phyloP scores from a whole-genome alignment of 257 asterid genomes.

The Solanum bukasovii region DNA sequence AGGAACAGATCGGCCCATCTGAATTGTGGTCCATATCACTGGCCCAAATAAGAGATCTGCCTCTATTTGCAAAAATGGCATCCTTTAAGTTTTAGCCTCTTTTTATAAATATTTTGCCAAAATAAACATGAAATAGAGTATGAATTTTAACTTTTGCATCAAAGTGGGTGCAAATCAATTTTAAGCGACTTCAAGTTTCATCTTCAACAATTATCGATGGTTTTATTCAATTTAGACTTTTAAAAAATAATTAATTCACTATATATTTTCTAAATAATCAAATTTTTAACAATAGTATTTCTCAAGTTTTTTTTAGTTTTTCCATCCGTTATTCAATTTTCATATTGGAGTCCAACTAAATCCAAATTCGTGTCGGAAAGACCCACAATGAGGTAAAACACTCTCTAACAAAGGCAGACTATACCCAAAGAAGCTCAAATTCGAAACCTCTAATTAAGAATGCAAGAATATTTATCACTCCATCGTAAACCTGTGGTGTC shows the following conservation, averaged over 20 bases:
- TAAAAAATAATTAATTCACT: background rate
- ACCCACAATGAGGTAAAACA: background rate
- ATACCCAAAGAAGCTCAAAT: too few relatives aligned
- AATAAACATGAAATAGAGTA: background rate
- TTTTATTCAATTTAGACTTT: background rate
- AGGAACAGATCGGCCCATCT: background rate
- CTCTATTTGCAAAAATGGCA: background rate
- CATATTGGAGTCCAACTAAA: background rate
- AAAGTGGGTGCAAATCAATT: background rate
- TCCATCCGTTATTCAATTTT: fast-evolving
- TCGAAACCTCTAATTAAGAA: too few relatives aligned
- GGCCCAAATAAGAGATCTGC: background rate
- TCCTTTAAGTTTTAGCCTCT: background rate
- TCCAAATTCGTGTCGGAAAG: background rate
- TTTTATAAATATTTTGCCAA: background rate
- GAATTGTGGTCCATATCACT: background rate
- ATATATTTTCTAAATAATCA: background rate
- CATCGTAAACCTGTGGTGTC: too few relatives aligned
- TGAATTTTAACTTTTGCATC: background rate
- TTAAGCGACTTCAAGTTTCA: background rate
- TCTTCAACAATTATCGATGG: background rate
- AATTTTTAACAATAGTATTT: background rate
- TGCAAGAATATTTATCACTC: background rate
- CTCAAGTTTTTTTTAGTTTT: background rate
- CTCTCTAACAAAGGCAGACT: background rate